Conservation (phyloP, 2,329 filamentous ascomycete species). For the Monosporascus sp. region DNA sequence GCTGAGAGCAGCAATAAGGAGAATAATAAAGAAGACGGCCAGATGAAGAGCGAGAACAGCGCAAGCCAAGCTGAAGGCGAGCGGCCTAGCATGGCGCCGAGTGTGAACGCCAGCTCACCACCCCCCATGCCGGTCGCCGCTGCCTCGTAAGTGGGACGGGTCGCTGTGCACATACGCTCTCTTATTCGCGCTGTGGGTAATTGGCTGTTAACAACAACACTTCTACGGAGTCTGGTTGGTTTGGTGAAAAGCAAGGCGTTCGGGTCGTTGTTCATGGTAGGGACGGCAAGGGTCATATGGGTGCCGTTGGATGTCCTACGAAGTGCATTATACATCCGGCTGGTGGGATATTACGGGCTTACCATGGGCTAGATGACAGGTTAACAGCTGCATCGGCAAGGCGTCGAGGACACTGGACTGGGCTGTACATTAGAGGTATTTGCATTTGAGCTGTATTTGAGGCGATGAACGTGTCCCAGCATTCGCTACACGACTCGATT, state of each 20-base stretch:
- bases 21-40: constrained; percentile 59
- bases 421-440: constrained; percentile 17
- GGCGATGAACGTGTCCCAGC: background rate
- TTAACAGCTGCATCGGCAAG: constrained; percentile 6
- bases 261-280: constrained; percentile 11
- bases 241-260: constrained; percentile 27
- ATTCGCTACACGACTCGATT: background rate
- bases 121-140: constrained; percentile 43
- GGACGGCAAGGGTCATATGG: constrained; percentile 4
- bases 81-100: constrained; percentile 45
- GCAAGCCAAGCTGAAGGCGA: constrained; percentile 41
- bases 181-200: background rate
- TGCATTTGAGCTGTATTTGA: constrained; percentile 1
- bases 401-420: constrained; percentile 7
- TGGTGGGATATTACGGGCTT: background rate
- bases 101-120: constrained; percentile 47
- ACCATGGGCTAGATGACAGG: constrained; percentile 2
- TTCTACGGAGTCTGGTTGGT: constrained; percentile 12
- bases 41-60: constrained; percentile 41
- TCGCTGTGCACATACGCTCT: background rate
- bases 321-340: background rate
- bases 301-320: background rate
- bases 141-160: constrained; percentile 27
- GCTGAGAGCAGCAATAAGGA: constrained; percentile 56
- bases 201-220: no score